phyloP scores from a whole-genome alignment of 768 basidiomycete species.

The Leccinellum rugosiceps region DNA sequence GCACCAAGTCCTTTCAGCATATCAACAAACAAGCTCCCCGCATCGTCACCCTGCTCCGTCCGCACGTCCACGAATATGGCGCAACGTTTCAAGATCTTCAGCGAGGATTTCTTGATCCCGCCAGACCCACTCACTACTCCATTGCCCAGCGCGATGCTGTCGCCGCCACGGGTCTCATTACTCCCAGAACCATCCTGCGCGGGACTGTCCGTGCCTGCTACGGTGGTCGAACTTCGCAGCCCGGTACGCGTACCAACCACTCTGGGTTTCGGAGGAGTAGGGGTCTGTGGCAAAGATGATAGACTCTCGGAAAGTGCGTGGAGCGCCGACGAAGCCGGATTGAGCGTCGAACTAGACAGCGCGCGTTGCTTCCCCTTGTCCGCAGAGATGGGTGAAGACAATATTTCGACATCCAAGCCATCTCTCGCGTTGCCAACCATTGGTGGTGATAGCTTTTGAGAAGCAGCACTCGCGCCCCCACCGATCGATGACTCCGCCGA shows the following conservation, averaged over 20 bases:
- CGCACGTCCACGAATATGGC: slow-evolving; percentile 82
- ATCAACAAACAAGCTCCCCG: slow-evolving; percentile 75
- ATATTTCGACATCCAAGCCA: slow-evolving; percentile 10
- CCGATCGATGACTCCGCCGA: slow-evolving; percentile 8
- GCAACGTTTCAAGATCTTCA: slow-evolving; percentile 68
- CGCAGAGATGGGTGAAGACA: slow-evolving; percentile 11
- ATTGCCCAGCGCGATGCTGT: slow-evolving; percentile 14
- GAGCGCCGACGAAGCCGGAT: slow-evolving; percentile 40
- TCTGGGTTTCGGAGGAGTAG: slow-evolving; percentile 30
- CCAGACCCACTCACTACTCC: slow-evolving; percentile 20
- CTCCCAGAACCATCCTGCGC: slow-evolving; percentile 34
- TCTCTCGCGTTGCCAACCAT: slow-evolving; percentile 4
- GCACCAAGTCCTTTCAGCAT: slow-evolving; percentile 82
- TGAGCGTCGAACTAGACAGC: slow-evolving; percentile 18
- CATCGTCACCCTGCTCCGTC: slow-evolving; percentile 74
- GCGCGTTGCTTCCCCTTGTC: slow-evolving; percentile 26
- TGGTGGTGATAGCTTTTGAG: slow-evolving; percentile 14
- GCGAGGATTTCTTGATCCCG: slow-evolving; percentile 28
- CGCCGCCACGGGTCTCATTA: slow-evolving; percentile 18
- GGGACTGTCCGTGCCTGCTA: slow-evolving; percentile 22
- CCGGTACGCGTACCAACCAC: slow-evolving; percentile 49
- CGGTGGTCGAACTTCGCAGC: slow-evolving; percentile 39
- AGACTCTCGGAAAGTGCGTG: slow-evolving; percentile 63
- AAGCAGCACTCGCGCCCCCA: not conserved
- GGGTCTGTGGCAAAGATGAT: slow-evolving; percentile 44